phyloP scores from a whole-genome alignment of 306 rosid species.

The Cucurbita ficifolia region DNA sequence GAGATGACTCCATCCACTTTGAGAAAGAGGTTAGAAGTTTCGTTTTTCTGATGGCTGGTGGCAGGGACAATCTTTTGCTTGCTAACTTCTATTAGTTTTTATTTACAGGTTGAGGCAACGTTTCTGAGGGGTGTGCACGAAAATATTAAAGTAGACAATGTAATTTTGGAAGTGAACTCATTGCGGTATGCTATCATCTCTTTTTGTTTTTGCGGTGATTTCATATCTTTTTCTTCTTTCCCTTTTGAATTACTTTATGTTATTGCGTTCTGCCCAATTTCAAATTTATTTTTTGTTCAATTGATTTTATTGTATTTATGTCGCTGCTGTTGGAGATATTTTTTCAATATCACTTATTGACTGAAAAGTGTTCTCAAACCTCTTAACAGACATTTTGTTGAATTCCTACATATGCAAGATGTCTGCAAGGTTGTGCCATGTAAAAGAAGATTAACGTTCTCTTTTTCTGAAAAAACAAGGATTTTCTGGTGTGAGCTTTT shows the following conservation, averaged over 20 bases:
- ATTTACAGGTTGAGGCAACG: slow-evolving; percentile 85
- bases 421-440: neutral
- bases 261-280: neutral
- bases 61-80: neutral
- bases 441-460: neutral
- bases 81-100: neutral
- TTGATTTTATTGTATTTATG: neutral
- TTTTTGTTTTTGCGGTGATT: neutral
- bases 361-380: neutral
- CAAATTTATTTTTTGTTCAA: neutral
- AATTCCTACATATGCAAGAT: neutral
- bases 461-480: neutral
- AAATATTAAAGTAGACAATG: slow-evolving; percentile 55
- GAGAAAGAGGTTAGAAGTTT: slow-evolving; percentile 56
- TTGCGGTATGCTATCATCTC: slow-evolving; percentile 39
- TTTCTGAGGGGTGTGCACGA: slow-evolving; percentile 84
- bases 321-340: neutral
- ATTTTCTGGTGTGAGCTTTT: neutral
- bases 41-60: neutral
- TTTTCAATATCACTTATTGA: neutral
- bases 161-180: slow-evolving; percentile 74
- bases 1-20: slow-evolving; percentile 52
- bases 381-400: neutral
- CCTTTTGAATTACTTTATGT: neutral
- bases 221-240: neutral